A percentile compares a stretch with the other conserved stretches of the same genome.
Evolutionary conservation across 2,329 filamentous ascomycete species (phyloP).

Genomic region (Dothistroma pini): DNA sequence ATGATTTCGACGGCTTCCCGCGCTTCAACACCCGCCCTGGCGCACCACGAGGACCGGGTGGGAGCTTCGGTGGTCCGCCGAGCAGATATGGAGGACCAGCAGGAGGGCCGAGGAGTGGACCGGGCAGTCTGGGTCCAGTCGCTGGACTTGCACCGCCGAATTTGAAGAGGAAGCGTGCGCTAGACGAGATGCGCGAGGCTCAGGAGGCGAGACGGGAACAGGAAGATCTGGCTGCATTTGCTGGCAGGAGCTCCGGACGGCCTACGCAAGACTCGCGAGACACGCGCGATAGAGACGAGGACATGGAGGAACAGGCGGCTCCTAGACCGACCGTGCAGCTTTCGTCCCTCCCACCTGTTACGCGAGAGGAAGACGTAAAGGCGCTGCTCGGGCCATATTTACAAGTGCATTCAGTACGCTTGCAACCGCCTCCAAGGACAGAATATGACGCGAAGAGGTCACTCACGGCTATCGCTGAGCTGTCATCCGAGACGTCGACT

Average conservation of each 20-base stretch:
- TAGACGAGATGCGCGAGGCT: conserved; percentile 33
- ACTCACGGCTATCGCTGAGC: conserved; percentile 72
- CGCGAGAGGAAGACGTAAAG: conserved; percentile 62
- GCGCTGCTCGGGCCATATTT: conserved; percentile 24
- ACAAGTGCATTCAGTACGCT: conserved; percentile 27
- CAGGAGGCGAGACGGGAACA: conserved; percentile 28
- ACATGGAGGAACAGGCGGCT: conserved; percentile 42
- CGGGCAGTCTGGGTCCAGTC: conserved; percentile 47
- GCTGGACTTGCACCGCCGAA: conserved; percentile 33
- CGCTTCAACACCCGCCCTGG: conserved; percentile 15
- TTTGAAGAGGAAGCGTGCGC: conserved; percentile 33
- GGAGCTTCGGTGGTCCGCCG: conserved; percentile 15
- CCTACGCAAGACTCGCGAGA: conserved; percentile 30
- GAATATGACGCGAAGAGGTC: conserved; percentile 55
- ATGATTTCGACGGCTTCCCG: conserved; percentile 25
- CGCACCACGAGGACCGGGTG: conserved; percentile 14
- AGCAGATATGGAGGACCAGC: conserved; percentile 32
- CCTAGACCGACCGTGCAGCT: conserved; percentile 54
- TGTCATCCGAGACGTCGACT: conserved; percentile 75
- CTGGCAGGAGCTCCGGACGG: conserved; percentile 2
- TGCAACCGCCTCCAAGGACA: conserved; percentile 18
- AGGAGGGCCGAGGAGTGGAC: conserved; percentile 41
- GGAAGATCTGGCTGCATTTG: conserved; percentile 20
- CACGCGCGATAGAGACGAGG: conserved; percentile 8
- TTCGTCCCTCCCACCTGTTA: conserved; percentile 52